phyloP scores from a whole-genome alignment of 306 rosid genomes.

The Lithocarpus polystachyus region DNA sequence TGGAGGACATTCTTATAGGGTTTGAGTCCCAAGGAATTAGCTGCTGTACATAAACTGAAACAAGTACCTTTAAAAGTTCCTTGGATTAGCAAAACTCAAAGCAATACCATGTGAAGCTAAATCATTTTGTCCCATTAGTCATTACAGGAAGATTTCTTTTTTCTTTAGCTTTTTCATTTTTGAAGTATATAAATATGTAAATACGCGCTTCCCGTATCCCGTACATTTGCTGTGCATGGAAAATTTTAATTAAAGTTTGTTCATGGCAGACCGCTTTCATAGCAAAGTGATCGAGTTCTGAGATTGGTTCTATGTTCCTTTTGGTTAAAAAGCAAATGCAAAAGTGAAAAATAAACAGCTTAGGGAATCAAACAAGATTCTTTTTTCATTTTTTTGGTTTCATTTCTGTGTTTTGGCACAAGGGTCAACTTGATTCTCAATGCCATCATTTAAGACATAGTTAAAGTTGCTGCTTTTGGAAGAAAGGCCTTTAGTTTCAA shows the following conservation, averaged over 20 bases:
- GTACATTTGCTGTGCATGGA: no score
- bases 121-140: conserved; percentile 11
- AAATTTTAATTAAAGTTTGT: not conserved
- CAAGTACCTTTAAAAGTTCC: not conserved
- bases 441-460: conserved; percentile 21
- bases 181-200: no score
- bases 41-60: not conserved
- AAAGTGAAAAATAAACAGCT: not conserved
- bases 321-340: not conserved
- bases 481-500: not conserved
- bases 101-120: conserved; percentile 25
- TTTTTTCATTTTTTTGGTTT: conserved; percentile 15
- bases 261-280: not conserved
- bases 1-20: not conserved
- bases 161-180: no score
- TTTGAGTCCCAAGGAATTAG: not conserved
- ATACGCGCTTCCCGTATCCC: no score
- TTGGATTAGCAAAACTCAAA: not conserved
- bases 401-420: not conserved
- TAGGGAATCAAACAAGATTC: not conserved
- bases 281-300: not conserved
- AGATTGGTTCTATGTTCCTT: not conserved
- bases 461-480: conserved; percentile 22
- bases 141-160: no score
- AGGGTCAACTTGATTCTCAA: conserved; percentile 26